Evolutionary conservation across 805 yeast species (phyloP), one percentile per base, ranked within the genome.

Genomic region (Scheffersomyces lignosus): DNA sequence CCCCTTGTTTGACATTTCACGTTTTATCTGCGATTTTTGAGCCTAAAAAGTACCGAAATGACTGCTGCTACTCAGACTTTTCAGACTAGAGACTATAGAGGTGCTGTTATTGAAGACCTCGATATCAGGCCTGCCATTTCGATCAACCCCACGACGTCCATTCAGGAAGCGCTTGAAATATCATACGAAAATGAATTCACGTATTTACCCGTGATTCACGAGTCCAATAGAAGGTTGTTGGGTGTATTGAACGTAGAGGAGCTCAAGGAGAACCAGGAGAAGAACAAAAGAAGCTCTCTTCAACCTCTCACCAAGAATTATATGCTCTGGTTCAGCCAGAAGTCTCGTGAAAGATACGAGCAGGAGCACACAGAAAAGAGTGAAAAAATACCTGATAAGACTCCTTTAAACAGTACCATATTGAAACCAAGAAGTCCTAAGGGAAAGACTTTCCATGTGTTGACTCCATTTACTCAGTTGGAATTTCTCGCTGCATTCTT

Each of bases 81-180:
- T 46, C 63, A 56, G 33, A 47, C 47, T 16, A 48, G 62, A 29
- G 73, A 69, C 51, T 69, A 69, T 45, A 55, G 73, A 12, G 75
- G 75, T 0, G 81, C 83, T 9, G 75, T 80, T 2, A 70, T 78
- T 5, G 83, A 78, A 51, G 83, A 78, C 47, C 66, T 78, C 41
- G 80, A 78, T 51, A 67, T 77, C 33, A 71, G 73, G 28, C 83
- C 83, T 1, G 82, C 82, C 15, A 57, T 75, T 22, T 67, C 80
- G 8, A 71, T 78, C 20, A 65, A 66, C 33, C 80, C 81, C 1
- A 52, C 64, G 13, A 73, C 78, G 6, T 62, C 63, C 5, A 54
- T 78, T 25, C 58, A 55, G n/a, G 66, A 65, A 31, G 83, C 82
- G 8, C 56, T 75, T 23, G 81, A 76, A 45, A 59, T 76, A 26